Base-by-base conservation (phyloP, 1,284 basidiomycete genomes). In the Irpex rosettiformis region DNA sequence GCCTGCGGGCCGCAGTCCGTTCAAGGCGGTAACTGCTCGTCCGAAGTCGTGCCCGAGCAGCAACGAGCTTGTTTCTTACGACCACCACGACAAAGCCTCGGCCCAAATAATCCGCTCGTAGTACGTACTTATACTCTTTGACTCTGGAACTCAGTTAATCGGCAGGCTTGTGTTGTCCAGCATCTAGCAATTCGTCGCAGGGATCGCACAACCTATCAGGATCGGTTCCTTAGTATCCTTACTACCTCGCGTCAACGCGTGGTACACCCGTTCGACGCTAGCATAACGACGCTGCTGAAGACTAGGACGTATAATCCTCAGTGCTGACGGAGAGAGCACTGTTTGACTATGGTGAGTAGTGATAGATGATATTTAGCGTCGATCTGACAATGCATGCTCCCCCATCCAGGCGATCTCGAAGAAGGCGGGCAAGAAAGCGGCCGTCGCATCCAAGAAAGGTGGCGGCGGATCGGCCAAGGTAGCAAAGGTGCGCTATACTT, bases 361-460 rank as follows among this genome's bases (percentile, higher is more conserved):
- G 10, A 28, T 10, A 33, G 65, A 64, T 66, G 48, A 47, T 45
- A 56, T 59, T 28, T 53, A 59, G 28, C 60, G 54, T 22, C 48
- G 57, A 64, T 2, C 48, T 63, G 27, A 37, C 33, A 58, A n/a
- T n/a, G n/a, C 61, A 37, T 63, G 59, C 61, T 60, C 24, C 13
- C 62, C 61, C 56, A 64, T 59, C 58, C 66, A 95, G 93, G 93
- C 92, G 57, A 84, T 86, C 66, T 93, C 91, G 43, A 94, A 94
- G 82, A 95, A 94, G 78, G 93, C 92, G 57, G 93, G 89, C 45
- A 95, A 94, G 84, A 95, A 94, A 79, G 85, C 76, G 56, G 74
- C 80, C 55, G 79, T 82, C 64, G 79, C 81, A 64, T 75, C 72
- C 10, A 73, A 83, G 37, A 88, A 92, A 80, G 80, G 71, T 40